Base-by-base conservation (phyloP, 1,139 yeast species). In the Candida pseudocylindracea region DNA sequence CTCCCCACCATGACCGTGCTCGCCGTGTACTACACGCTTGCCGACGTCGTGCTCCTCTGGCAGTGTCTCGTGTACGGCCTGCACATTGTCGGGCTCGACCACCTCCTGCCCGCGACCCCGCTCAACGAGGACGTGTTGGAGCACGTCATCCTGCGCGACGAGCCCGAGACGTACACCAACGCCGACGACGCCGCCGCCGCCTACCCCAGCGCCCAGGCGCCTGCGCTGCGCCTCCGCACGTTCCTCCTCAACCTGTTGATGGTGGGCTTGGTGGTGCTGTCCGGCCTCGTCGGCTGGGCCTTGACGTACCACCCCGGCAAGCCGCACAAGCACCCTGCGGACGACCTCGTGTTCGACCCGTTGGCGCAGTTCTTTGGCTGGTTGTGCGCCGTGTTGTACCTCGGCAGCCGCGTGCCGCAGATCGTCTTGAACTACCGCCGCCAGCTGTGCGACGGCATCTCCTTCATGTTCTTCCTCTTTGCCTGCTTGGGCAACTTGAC, bases 401-500 rank as follows among this genome's bases (percentile, higher is more conserved):
- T 85, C 41, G 93, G 94, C 1, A 81, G 94, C 11, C 60, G 96
- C 42, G 53, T 85, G 20, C 96, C 96, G 1, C 96, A 85, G 53
- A 79, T 85, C 37, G 50, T 79, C 36, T 62, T 85, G 38, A 85
- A 85, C 53, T 80, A 61, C 47, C 61, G 72, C 49, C 64, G 95
- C 43, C 81, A 81, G 53, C 76, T 92, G 2, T 79, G 93, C 46
- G 95, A 83, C 38, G 96, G 96, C 26, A 76, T 85, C 34, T 76
- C 93, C 25, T 81, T 85, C 48, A 61, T 85, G 63, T 85, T 85
- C 53, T 85, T 85, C 53, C 55, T 83, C 29, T 83, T 85, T 60
- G 95, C 96, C 28, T 81, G 94, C 49, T 55, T 85, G 37, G 96
- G 96, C 32, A 85, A 85, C 49, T 58, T 79, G 46, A 80, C 94